These are phyloP conservation scores for Eucalyptus marginata DNA, from an alignment of 345 rosid genomes.

Conservation along the genomic window DNA sequence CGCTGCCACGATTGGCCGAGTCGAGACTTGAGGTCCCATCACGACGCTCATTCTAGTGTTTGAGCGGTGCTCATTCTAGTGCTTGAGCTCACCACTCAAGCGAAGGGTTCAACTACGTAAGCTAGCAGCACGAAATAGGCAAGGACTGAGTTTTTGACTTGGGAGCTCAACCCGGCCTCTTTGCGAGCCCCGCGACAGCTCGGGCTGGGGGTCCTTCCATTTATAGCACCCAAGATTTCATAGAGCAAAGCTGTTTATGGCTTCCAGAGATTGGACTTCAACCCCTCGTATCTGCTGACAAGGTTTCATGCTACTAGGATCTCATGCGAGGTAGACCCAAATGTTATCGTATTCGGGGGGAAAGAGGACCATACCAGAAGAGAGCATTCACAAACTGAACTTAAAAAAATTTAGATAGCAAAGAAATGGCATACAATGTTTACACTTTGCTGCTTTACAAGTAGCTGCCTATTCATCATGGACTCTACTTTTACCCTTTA, in stretches of 20 bases:
- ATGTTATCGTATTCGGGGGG: not conserved
- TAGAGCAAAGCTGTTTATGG: not conserved
- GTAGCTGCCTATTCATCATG: not conserved
- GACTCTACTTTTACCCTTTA: constrained; percentile 20
- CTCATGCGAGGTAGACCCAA: not conserved
- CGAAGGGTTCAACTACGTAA: not conserved
- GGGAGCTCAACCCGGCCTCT: not conserved
- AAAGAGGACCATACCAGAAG: not conserved
- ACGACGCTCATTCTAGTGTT: not conserved
- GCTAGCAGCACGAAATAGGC: not conserved
- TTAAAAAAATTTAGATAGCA: not conserved
- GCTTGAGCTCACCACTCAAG: not conserved
- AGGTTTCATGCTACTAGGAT: not conserved
- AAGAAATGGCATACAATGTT: not conserved
- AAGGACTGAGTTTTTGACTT: not conserved
- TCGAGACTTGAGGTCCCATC: not conserved
- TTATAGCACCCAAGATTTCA: not conserved
- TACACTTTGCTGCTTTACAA: not conserved
- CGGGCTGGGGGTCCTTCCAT: not conserved
- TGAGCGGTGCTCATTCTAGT: not conserved
- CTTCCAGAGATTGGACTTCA: not conserved
- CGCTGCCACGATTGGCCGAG: not conserved
- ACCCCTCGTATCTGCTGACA: not conserved
- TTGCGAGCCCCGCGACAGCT: not conserved
- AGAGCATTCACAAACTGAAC: not conserved